Evolutionary conservation across 2,329 filamentous ascomycete species (phyloP), one percentile per base, ranked within the genome.

Genomic region (Orbilia quercus): DNA sequence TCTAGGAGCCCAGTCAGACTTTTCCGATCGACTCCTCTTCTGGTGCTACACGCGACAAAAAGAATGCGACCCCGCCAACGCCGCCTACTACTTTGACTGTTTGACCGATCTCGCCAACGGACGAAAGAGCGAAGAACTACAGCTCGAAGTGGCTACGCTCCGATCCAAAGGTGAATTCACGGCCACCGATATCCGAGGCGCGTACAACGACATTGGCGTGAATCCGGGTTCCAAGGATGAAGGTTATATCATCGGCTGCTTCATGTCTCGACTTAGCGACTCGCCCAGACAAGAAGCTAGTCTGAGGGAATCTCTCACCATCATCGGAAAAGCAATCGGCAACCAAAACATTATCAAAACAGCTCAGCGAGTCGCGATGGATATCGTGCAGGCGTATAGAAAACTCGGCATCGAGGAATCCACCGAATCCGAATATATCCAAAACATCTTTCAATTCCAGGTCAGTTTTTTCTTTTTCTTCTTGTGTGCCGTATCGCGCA

Each of bases 11-110:
- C 79, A 87, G 7, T 83, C 85, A 40, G 85, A 89, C 77, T 90
- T 90, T 79, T 84, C 85, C 3, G 87, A 90, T 77, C 77, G 81
- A 0, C 80, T 88, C n/a, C 80, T 91, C 16, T 80, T 84, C 25
- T 89, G 87, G 79, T 86, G 87, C 2, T 91, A 87, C 77, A 82
- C 86, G 22, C 83, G 85, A 34, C 89, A 91, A 80, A 81, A 83
- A 22, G 78, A 81, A 7, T 84, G 83, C 55, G 87, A 91, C 78
- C 83, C 84, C 18, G 75, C 77, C 18, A 85, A 86, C 71, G 81
- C 82, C 16, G 80, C 87, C 1, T 86, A 87, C 77, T 91, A 90
- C 78, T 84, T 90, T 71, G 85, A 89, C 79, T 89, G 86, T 76
- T 81, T 91, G n/a, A 83, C 85, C 75, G 82, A 84, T 50, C 85